phyloP scores from a whole-genome alignment of 1,284 basidiomycete species.

The Boletus semigastroideus region DNA sequence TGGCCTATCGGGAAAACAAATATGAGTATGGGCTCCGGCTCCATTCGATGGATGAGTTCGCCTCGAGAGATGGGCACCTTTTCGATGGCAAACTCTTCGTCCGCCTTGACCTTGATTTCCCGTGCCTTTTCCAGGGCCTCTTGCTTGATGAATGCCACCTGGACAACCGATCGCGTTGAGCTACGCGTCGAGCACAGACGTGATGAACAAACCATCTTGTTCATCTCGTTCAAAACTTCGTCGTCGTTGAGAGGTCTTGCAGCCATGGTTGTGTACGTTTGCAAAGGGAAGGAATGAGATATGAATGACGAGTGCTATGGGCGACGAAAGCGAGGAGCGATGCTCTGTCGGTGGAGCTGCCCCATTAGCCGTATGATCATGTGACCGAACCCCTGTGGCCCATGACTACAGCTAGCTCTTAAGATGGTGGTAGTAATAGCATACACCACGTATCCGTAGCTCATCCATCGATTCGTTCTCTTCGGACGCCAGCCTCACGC shows the following conservation, averaged over 20 bases:
- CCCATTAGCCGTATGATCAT: background rate
- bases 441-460: too few relatives aligned
- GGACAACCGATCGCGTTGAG: slow-evolving; percentile 14
- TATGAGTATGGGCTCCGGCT: background rate
- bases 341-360: background rate
- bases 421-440: too few relatives aligned
- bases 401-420: too few relatives aligned
- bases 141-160: slow-evolving; percentile 97
- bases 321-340: background rate
- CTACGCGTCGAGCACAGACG: background rate
- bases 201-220: slow-evolving; percentile 84
- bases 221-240: slow-evolving; percentile 96
- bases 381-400: background rate
- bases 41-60: background rate
- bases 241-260: slow-evolving; percentile 86
- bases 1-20: slow-evolving; percentile 60
- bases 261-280: slow-evolving; percentile 43
- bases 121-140: slow-evolving; percentile 95
- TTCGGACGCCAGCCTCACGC: too few relatives aligned
- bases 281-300: background rate
- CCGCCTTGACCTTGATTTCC: slow-evolving; percentile 95
- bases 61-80: slow-evolving; percentile 55
- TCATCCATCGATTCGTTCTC: too few relatives aligned
- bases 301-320: background rate
- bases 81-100: slow-evolving; percentile 97